Evolutionary conservation across 805 yeast genomes (phyloP).

Genomic region (Teunomyces cretensis): DNA sequence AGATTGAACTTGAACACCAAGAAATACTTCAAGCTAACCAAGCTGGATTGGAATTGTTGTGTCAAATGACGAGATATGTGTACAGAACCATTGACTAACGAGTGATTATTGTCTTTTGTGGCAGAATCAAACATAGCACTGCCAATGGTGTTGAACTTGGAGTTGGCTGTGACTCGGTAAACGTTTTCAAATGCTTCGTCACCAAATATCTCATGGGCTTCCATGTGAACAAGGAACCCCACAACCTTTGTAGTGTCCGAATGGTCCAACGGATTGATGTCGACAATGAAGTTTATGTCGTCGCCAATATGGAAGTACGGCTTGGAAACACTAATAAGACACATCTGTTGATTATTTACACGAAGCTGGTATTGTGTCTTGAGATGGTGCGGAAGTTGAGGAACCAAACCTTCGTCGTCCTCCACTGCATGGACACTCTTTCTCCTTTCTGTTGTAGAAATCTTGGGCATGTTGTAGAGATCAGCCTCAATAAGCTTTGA

Average conservation of each 20-base stretch:
- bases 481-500: conserved; percentile 32
- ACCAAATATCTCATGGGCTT: conserved; percentile 37
- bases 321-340: conserved; percentile 31
- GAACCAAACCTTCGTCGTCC: conserved; percentile 9
- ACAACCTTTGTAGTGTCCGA: conserved; percentile 24
- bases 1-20: conserved; percentile 38
- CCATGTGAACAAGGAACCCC: conserved; percentile 35
- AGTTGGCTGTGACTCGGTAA: conserved; percentile 34
- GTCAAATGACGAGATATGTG: conserved; percentile 31
- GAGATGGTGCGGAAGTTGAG: conserved; percentile 28
- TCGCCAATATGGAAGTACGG: conserved; percentile 41
- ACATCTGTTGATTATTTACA: conserved; percentile 32
- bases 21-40: conserved; percentile 37
- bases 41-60: conserved; percentile 36
- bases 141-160: conserved; percentile 34
- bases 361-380: conserved; percentile 39
- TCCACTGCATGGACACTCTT: conserved; percentile 24
- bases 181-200: conserved; percentile 18
- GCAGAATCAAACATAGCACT: conserved; percentile 20
- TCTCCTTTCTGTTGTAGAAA: conserved; percentile 31
- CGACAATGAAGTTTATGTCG: conserved; percentile 33
- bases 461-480: conserved; percentile 31
- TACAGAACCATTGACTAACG: conserved; percentile 24
- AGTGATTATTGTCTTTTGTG: conserved; percentile 3
- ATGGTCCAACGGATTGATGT: conserved; percentile 19